Percentiles rank a stretch among this genome's conserved stretches.
Conservation (phyloP, 2,329 filamentous ascomycete species). For the Sclerotinia minor region DNA sequence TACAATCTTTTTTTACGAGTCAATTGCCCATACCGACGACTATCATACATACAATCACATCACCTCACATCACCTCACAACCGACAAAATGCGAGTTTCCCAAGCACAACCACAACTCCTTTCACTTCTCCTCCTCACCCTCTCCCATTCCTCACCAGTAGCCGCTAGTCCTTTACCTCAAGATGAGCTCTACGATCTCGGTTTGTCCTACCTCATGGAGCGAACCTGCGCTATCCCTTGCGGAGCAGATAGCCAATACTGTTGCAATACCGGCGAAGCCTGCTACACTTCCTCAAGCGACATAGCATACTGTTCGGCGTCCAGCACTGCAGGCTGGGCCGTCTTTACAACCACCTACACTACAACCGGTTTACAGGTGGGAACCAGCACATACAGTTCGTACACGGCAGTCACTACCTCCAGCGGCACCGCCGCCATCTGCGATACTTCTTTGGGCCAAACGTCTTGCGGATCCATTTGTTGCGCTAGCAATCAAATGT, state of each 20-base stretch:
- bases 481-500: slow-evolving; percentile 70
- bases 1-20: background rate
- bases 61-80: slow-evolving; percentile 3
- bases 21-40: slow-evolving; percentile 7
- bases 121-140: slow-evolving; percentile 44
- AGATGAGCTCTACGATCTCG: slow-evolving; percentile 50
- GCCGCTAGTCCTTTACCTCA: slow-evolving; percentile 52
- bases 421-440: slow-evolving; percentile 46
- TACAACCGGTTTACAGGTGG: slow-evolving; percentile 53
- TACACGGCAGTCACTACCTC: slow-evolving; percentile 27
- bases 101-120: slow-evolving; percentile 39
- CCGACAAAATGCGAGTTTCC: slow-evolving; percentile 44
- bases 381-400: slow-evolving; percentile 50
- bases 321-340: slow-evolving; percentile 32
- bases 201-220: slow-evolving; percentile 53
- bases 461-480: slow-evolving; percentile 67
- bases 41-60: background rate
- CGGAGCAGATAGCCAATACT: slow-evolving; percentile 56
- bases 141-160: slow-evolving; percentile 43
- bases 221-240: slow-evolving; percentile 54
- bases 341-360: slow-evolving; percentile 55
- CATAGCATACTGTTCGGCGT: slow-evolving; percentile 51
- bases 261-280: slow-evolving; percentile 50
- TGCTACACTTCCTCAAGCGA: slow-evolving; percentile 53
- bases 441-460: slow-evolving; percentile 55